Evolutionary conservation across 2,329 filamentous ascomycete genomes (phyloP).

Genomic region (Botrytis hyacinthi): DNA sequence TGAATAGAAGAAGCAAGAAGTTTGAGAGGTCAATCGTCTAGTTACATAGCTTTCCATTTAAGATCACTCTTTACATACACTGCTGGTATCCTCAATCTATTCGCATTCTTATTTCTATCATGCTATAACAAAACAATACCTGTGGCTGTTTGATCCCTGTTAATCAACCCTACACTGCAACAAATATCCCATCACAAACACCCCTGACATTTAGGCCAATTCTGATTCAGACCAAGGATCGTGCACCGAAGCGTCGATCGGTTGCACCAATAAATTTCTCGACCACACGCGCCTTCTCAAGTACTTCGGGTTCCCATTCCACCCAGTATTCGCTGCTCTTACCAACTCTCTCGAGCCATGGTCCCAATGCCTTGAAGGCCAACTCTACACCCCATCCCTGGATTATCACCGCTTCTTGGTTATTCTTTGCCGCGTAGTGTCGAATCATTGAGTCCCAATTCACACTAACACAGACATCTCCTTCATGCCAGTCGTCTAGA

Average conservation of each 20-base stretch:
- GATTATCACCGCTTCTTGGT: neutral
- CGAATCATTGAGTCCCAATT: neutral
- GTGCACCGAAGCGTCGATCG: neutral
- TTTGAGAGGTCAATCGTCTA: conserved; percentile 36
- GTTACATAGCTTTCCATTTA: conserved; percentile 22
- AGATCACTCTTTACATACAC: neutral
- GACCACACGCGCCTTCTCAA: neutral
- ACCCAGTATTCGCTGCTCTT: neutral
- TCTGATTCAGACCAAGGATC: neutral
- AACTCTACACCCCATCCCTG: neutral
- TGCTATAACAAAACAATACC: neutral
- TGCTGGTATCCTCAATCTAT: neutral
- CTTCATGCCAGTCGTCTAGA: neutral
- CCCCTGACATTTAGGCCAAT: neutral
- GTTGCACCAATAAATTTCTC: neutral
- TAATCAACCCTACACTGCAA: neutral
- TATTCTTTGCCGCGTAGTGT: neutral
- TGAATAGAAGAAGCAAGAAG: conserved; percentile 39
- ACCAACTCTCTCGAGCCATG: neutral
- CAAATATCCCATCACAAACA: neutral
- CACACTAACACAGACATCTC: neutral
- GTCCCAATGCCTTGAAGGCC: neutral
- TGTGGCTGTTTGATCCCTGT: neutral
- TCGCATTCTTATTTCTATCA: neutral
- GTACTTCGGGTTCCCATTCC: neutral